phyloP scores from a whole-genome alignment of 2,329 filamentous ascomycete species.

The Colletotrichum viniferum region DNA sequence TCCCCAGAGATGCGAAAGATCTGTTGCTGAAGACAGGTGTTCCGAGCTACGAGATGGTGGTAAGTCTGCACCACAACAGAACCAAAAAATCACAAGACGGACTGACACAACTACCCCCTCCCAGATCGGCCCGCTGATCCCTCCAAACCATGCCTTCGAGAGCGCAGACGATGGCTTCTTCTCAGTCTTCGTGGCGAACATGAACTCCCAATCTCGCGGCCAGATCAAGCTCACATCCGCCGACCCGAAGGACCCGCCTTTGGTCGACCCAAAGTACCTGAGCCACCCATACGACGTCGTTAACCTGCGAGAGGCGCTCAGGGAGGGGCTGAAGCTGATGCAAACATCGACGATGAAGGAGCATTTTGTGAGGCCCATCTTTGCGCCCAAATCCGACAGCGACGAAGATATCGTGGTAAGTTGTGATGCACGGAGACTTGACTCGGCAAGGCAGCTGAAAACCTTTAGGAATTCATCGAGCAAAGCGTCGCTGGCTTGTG shows the following conservation, averaged over 20 bases:
- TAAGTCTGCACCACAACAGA: neutral
- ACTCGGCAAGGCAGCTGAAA: neutral
- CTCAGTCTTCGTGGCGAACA: neutral
- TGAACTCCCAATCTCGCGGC: constrained; percentile 5
- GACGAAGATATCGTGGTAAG: neutral
- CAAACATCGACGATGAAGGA: neutral
- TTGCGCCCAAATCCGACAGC: constrained; percentile 3
- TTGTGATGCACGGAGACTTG: accelerated
- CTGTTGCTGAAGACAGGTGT: neutral
- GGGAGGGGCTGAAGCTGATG: neutral
- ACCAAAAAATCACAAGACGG: accelerated
- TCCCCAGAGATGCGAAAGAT: neutral
- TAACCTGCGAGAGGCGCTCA: neutral
- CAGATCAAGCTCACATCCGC: neutral
- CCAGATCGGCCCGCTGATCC: neutral
- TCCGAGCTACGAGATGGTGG: constrained; percentile 7
- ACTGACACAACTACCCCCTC: accelerated
- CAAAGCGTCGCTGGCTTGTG: constrained; percentile 1
- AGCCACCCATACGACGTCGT: neutral
- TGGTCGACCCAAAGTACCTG: constrained; percentile 3
- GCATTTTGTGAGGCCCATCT: neutral
- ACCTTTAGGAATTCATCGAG: neutral
- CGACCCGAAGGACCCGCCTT: neutral
- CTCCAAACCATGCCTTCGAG: neutral
- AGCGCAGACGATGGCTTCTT: neutral